Conservation (phyloP, 441 rosid species). For the Adansonia gregorii region DNA sequence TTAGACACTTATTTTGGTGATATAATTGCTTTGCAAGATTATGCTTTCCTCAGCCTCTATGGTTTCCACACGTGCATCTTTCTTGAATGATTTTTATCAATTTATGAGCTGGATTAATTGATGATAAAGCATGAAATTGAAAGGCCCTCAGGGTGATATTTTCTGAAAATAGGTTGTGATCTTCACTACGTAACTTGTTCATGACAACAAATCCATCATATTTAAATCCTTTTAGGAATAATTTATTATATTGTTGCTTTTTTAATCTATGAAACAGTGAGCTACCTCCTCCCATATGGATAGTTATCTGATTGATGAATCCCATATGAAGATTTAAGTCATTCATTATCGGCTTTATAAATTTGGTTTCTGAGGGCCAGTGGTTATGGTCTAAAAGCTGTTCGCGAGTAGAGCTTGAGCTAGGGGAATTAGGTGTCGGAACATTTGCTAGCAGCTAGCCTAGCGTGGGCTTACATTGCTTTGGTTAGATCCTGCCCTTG, state of each 20-base stretch:
- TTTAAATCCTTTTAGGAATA: not conserved
- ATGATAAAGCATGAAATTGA: not conserved
- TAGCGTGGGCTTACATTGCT: not conserved
- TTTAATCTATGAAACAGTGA: not conserved
- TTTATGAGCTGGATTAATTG: constrained; percentile 5
- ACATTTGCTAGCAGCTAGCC: too few species aligned
- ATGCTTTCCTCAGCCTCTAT: not conserved
- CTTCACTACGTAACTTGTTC: not conserved
- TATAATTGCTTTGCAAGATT: constrained; percentile 15
- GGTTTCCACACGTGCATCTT: not conserved
- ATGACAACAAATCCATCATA: not conserved
- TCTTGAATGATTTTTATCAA: not conserved
- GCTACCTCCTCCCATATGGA: not conserved
- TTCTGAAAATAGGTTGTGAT: not conserved
- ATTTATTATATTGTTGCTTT: not conserved
- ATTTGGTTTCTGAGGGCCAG: not conserved
- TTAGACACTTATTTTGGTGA: constrained; percentile 13
- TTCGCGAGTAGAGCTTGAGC: not conserved
- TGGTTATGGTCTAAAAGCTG: not conserved
- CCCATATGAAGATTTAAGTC: not conserved
- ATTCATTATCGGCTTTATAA: not conserved
- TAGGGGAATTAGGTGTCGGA: not conserved
- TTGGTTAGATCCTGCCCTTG: not conserved
- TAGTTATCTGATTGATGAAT: too few species aligned
- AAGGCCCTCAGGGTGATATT: not conserved